Conservation (phyloP, 2,329 filamentous ascomycete species). For the Penicillium sp. region DNA sequence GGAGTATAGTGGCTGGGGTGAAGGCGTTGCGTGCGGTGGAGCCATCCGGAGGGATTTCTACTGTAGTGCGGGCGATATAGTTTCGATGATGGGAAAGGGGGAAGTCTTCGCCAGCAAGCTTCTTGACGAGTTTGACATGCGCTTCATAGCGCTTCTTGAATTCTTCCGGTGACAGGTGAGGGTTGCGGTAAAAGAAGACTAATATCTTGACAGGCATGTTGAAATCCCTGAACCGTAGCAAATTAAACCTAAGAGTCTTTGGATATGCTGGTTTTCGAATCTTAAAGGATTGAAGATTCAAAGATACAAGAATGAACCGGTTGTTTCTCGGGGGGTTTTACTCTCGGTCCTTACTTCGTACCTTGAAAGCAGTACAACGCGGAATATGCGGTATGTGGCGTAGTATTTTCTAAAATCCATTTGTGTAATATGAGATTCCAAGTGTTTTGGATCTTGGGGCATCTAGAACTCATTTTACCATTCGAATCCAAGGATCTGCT, state of each 20-base stretch:
- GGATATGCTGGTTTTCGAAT: neutral
- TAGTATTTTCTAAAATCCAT: neutral
- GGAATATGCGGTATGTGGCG: neutral
- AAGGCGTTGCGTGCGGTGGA: slow-evolving; percentile 14
- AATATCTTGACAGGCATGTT: slow-evolving; percentile 7
- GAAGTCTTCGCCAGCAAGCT: slow-evolving; percentile 14
- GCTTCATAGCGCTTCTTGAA: slow-evolving; percentile 24
- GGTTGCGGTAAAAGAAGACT: slow-evolving; percentile 15
- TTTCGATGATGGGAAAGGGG: slow-evolving; percentile 18
- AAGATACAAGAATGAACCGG: neutral
- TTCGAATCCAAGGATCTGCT: neutral
- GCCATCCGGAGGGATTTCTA: slow-evolving; percentile 1
- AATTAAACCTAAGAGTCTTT: neutral
- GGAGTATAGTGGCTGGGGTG: slow-evolving; percentile 16
- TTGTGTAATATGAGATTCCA: neutral
- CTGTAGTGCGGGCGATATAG: slow-evolving; percentile 14
- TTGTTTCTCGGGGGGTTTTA: neutral
- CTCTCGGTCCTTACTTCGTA: neutral
- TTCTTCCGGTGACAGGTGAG: slow-evolving; percentile 13
- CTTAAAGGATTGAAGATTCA: neutral
- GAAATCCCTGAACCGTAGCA: neutral
- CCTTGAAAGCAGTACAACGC: neutral
- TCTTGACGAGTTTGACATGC: slow-evolving; percentile 19
- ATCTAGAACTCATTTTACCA: neutral
- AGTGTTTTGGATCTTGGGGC: neutral